Base-by-base conservation (phyloP, 2,329 filamentous ascomycete genomes). In the Eurotiales sp. region DNA sequence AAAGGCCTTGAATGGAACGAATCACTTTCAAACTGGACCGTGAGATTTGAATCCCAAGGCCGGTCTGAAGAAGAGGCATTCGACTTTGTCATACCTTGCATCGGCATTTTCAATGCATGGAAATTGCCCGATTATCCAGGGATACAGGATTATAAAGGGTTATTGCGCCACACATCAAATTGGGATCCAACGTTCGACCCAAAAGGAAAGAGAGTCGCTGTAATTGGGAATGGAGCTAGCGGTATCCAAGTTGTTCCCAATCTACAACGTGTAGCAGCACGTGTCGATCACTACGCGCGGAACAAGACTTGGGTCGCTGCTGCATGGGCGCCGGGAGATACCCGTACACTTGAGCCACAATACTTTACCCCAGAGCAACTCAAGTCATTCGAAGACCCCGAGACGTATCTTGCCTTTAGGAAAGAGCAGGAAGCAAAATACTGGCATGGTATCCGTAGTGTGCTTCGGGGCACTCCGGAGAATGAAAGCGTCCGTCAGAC, bases 181-280 rank as follows among this genome's bases (percentile, higher is more conserved):
- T 46, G 43, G 43, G 43, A 46, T 8, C 43, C 30, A 3, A 34
- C 43, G 32, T 29, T 23, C 5, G 30, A 17, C 12, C 43, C 30
- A 6, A 27, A n/a, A 4, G 43, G 43, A 19, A 46, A 46, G 25
- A 23, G 27, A 19, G 25, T 46, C 4, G 44, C 44, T 8, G 30
- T 46, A n/a, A 46, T 46, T 6, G 44, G 44, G 8, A 46, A 46
- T n/a, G 44, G 44, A n/a, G 44, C 44, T 7, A 46, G 44, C 21
- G 44, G 44, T 19, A 25, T 30, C n/a, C 44, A 46, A 32, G 15
- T 46, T 11, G 14, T 46, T 8, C 14, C 21, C 5, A 46, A 46
- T 22, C 22, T 34, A 3, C 15, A 30, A 15, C n/a, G 11, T 19
- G 19, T 15, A 8, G n/a, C 25, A 19, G 44, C 25, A 5, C 44